These are phyloP conservation scores for Aspergillus indologenus DNA, from an alignment of 495 filamentous ascomycete genomes.

Conservation along the genomic window DNA sequence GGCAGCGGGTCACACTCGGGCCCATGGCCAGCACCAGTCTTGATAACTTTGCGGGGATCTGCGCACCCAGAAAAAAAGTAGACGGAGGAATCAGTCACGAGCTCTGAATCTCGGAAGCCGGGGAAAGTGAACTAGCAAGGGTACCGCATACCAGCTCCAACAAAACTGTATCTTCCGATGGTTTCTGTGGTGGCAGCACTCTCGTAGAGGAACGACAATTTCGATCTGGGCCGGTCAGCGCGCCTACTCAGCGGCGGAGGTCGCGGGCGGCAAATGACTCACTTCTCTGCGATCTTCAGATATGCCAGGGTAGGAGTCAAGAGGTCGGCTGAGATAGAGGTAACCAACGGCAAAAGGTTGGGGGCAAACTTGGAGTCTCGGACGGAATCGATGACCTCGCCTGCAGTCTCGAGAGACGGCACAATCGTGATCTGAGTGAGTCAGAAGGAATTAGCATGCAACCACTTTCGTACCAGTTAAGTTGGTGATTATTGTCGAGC, in stretches of 20 bases:
- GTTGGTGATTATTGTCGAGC: background rate
- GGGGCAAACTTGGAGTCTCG: constrained; percentile 55
- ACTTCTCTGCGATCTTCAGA: constrained; percentile 77
- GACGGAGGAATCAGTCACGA: background rate
- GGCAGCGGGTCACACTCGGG: constrained; percentile 78
- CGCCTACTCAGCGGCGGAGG: background rate
- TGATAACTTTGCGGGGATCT: constrained; percentile 82
- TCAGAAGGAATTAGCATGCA: constrained; percentile 9
- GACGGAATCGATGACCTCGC: constrained; percentile 51
- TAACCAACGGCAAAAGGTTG: constrained; percentile 82
- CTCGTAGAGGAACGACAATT: constrained; percentile 78
- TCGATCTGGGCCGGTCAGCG: constrained; percentile 32
- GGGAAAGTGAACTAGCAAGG: background rate
- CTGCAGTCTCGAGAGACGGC: constrained; percentile 44
- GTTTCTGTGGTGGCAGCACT: constrained; percentile 88
- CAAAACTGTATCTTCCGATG: constrained; percentile 90
- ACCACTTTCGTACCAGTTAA: constrained; percentile 5
- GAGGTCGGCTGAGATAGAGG: constrained; percentile 84
- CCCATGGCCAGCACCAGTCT: constrained; percentile 85
- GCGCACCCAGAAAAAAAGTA: background rate
- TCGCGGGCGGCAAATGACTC: constrained; percentile 30
- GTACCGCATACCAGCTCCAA: constrained; percentile 67
- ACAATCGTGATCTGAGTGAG: constrained; percentile 38
- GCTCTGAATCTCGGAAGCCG: background rate
- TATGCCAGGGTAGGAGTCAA: constrained; percentile 90